These are phyloP conservation scores for Xylaria curta DNA, from an alignment of 495 filamentous ascomycete genomes.

Conservation along the genomic window DNA sequence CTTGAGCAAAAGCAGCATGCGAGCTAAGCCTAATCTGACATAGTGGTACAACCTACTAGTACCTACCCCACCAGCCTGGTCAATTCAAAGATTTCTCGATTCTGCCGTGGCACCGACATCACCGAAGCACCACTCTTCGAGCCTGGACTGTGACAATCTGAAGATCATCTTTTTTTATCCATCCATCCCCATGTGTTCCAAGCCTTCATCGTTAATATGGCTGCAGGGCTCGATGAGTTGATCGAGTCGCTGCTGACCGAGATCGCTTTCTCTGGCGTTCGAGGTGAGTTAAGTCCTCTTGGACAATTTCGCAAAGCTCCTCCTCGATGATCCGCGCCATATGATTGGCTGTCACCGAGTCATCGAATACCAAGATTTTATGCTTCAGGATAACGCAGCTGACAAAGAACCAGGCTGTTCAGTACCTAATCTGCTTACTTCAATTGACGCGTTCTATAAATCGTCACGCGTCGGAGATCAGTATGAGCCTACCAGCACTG, in stretches of 20 bases:
- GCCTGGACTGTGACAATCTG: conserved; percentile 36
- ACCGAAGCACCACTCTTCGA: conserved; percentile 38
- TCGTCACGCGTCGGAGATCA: conserved; percentile 7
- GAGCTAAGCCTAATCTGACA: too few species aligned
- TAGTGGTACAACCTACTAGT: too few species aligned
- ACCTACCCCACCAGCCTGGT: conserved; percentile 15
- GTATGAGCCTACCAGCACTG: background rate
- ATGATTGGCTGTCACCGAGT: conserved; percentile 5
- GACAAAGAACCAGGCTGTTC: conserved; percentile 37
- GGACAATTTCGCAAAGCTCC: conserved; percentile 13
- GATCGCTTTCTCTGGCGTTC: conserved; percentile 70
- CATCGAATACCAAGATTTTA: background rate
- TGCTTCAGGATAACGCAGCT: conserved; percentile 16
- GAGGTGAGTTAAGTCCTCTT: conserved; percentile 61
- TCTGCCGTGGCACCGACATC: conserved; percentile 20
- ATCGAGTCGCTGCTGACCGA: conserved; percentile 73
- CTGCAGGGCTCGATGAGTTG: conserved; percentile 68
- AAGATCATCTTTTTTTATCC: conserved; percentile 28
- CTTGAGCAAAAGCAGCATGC: too few species aligned
- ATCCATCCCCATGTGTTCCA: conserved; percentile 34
- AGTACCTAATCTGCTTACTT: conserved; percentile 31
- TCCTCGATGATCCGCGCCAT: background rate
- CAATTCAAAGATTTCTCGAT: conserved; percentile 1
- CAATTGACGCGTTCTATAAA: conserved; percentile 36
- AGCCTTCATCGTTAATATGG: conserved; percentile 58